phyloP scores from a whole-genome alignment of 1,284 basidiomycete species.

The Pseudozyma thailandica region DNA sequence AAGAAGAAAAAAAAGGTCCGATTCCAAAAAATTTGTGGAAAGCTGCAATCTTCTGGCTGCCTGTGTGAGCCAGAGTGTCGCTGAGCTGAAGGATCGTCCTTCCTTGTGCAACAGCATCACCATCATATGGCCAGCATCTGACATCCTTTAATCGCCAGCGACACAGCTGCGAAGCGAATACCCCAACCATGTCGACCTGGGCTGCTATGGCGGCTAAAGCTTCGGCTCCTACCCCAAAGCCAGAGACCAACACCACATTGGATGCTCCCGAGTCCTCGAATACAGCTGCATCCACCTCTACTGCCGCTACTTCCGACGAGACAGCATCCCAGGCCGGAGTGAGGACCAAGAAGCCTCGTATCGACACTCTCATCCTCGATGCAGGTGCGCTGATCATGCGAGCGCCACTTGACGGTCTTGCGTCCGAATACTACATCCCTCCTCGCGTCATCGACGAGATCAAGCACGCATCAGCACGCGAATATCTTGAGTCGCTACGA shows the following conservation, averaged over 20 bases:
- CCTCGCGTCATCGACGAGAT: constrained; percentile 64
- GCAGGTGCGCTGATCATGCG: constrained; percentile 65
- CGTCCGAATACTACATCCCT: constrained; percentile 62
- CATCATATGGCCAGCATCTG: not conserved
- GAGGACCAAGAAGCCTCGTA: constrained; percentile 42
- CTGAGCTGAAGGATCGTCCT: not conserved
- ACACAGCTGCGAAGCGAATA: not conserved
- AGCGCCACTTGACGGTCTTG: constrained; percentile 57
- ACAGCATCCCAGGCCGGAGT: constrained; percentile 16
- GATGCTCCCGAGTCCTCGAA: constrained; percentile 6
- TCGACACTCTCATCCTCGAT: constrained; percentile 63
- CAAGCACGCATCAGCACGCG: constrained; percentile 60
- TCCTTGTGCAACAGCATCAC: too few relatives aligned
- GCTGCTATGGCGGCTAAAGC: constrained; percentile 43
- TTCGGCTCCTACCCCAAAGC: constrained; percentile 19
- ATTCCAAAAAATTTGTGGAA: constrained; percentile 15
- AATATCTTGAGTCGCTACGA: constrained; percentile 60
- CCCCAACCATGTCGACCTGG: constrained; percentile 33
- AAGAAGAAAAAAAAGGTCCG: too few relatives aligned
- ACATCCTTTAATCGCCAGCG: too few relatives aligned
- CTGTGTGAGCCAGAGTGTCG: not conserved
- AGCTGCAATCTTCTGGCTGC: too few relatives aligned
- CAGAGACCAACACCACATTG: constrained; percentile 1
- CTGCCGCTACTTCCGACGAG: not conserved
- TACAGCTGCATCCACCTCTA: constrained; percentile 24